Evolutionary conservation across 352 stramenopile species (phyloP).

Genomic region (Pythium volutum): DNA sequence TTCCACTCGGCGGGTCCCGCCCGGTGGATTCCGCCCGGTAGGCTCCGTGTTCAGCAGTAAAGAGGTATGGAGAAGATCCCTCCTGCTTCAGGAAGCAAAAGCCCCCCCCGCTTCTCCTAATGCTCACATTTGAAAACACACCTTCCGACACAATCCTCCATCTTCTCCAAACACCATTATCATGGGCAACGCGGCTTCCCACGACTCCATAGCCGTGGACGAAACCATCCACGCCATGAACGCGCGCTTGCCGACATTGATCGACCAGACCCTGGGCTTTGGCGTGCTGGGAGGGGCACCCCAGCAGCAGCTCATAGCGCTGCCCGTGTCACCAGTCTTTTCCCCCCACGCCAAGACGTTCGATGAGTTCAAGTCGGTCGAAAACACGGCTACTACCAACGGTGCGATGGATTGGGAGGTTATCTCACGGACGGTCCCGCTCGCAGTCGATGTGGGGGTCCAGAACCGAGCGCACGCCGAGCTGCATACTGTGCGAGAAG

Average conservation of each 20-base stretch:
- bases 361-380: neutral
- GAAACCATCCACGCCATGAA: neutral
- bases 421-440: neutral
- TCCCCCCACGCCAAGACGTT: neutral
- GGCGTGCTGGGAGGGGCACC: neutral
- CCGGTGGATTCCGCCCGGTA: too few relatives aligned
- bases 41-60: too few relatives aligned
- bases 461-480: neutral
- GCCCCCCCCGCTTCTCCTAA: too few relatives aligned
- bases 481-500: neutral
- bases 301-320: constrained; percentile 1
- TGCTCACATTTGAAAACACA: too few relatives aligned
- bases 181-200: too few relatives aligned
- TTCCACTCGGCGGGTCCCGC: too few relatives aligned
- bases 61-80: too few relatives aligned
- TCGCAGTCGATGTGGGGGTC: neutral
- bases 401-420: neutral
- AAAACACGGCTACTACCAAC: neutral
- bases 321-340: neutral
- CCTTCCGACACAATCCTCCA: too few relatives aligned
- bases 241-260: neutral
- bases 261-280: neutral
- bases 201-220: neutral
- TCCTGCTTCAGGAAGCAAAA: too few relatives aligned
- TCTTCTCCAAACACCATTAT: too few relatives aligned